Percentiles rank a stretch among this genome's conserved stretches.
Evolutionary conservation across 371 early-diverging fungal genomes (phyloP).

Genomic region (Mortierella sp.): DNA sequence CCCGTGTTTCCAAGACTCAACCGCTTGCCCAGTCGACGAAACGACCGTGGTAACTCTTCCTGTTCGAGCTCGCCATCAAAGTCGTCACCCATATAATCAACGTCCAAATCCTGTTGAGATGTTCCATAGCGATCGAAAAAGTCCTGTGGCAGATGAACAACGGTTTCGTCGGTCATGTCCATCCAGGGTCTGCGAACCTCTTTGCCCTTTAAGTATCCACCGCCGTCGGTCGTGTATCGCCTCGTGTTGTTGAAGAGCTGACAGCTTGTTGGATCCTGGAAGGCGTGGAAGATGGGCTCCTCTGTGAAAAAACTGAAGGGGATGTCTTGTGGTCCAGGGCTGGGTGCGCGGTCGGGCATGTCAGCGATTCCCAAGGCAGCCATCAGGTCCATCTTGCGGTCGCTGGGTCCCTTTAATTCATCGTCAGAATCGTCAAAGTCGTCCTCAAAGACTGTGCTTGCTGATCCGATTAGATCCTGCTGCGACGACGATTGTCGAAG

Average conservation of each 20-base stretch:
- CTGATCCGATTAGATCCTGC: slow-evolving; percentile 7
- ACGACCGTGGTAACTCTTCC: not conserved
- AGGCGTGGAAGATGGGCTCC: slow-evolving; percentile 25
- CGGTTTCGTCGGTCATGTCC: slow-evolving; percentile 20
- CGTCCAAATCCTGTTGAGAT: not conserved
- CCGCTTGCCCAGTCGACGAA: slow-evolving; percentile 2
- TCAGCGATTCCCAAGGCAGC: slow-evolving; percentile 30
- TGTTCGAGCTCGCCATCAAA: slow-evolving; percentile 9
- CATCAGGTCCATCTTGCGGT: slow-evolving; percentile 35
- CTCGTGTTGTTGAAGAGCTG: not conserved
- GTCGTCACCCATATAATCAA: slow-evolving; percentile 7
- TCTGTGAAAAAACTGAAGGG: slow-evolving; percentile 30
- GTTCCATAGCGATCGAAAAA: slow-evolving; percentile 24
- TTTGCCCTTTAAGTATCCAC: not conserved
- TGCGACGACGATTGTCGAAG: slow-evolving; percentile 5
- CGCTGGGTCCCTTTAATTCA: not conserved
- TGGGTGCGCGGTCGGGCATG: slow-evolving; percentile 13
- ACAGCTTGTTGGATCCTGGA: slow-evolving; percentile 1
- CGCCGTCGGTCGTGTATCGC: slow-evolving; percentile 24
- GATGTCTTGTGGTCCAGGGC: not conserved
- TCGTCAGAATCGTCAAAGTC: slow-evolving; percentile 18
- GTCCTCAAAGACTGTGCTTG: slow-evolving; percentile 12
- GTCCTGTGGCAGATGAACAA: slow-evolving; percentile 22
- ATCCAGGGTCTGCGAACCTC: slow-evolving; percentile 7
- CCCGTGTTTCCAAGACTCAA: not conserved